Percentiles rank a stretch among this genome's conserved stretches.
Conservation (phyloP, 2,329 filamentous ascomycete species). For the Furcasterigmium sp. region DNA sequence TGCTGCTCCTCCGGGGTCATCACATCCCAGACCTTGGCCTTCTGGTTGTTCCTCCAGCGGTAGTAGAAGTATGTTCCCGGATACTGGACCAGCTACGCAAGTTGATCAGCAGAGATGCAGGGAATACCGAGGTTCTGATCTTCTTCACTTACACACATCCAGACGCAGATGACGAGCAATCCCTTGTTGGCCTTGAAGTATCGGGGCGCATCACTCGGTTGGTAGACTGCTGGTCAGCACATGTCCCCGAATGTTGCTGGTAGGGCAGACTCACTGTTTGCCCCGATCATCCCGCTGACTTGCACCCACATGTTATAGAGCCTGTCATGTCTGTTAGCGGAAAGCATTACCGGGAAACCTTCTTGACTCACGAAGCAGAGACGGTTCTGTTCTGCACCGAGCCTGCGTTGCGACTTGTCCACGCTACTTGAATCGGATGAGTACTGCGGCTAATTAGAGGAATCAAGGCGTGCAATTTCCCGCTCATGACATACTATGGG, state of each 20-base stretch:
- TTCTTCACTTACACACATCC: constrained; percentile 28
- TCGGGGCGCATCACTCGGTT: constrained; percentile 25
- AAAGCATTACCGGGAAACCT: constrained; percentile 35
- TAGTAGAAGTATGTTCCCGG: constrained; percentile 32
- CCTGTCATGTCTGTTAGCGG: constrained; percentile 37
- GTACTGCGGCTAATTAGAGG: constrained; percentile 19
- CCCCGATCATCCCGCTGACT: constrained; percentile 20
- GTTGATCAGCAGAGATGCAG: too few relatives aligned
- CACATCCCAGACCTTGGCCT: constrained; percentile 29
- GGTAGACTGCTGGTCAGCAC: constrained; percentile 23
- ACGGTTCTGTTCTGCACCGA: constrained; percentile 21
- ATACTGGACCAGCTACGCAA: constrained; percentile 26
- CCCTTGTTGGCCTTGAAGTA: constrained; percentile 33
- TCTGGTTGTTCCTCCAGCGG: constrained; percentile 27
- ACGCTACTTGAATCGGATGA: constrained; percentile 51
- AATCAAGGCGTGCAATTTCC: constrained; percentile 28
- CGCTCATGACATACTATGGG: constrained; percentile 45
- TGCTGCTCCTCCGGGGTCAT: constrained; percentile 34
- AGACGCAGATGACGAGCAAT: constrained; percentile 28
- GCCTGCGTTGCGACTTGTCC: constrained; percentile 54
- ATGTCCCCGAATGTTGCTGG: background rate
- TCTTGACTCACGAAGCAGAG: constrained; percentile 24
- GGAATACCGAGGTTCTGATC: too few relatives aligned
- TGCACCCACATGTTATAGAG: constrained; percentile 1
- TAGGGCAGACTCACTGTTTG: constrained; percentile 22